Evolutionary conservation across 495 filamentous ascomycete genomes (phyloP), one percentile per base, ranked within the genome.

Genomic region (Tuber magnatum): DNA sequence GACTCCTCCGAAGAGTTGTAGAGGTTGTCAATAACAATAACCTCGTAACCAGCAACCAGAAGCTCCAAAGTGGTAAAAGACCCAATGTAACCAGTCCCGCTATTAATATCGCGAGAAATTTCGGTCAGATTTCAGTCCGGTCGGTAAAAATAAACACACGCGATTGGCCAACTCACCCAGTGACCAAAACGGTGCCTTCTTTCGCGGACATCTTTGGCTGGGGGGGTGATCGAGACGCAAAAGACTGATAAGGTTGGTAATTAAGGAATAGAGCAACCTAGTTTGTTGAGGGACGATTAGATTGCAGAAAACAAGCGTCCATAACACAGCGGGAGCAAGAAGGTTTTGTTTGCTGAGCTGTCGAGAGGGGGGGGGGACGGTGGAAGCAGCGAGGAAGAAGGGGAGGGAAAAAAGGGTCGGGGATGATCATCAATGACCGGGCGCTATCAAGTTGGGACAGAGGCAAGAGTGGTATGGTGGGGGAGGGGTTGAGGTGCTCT

Each of bases 21-120:
- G 72, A 98, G 88, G 85, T 90, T 97, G 85, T 99, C 95, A 75
- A 93, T 90, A 74, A 99, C 92, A 79, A 99, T 91, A 71, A 99
- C 96, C 82, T 97, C 91, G 88, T 97, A 97, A 84, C 90, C 94
- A 81, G 94, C 92, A 81, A 97, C 87, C 78, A 99, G 92, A 35
- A 99, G 91, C 48, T 94, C 92, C 72, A 99, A 90, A 74, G 91
- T 86, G 72, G 95, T 99, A 88, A 98, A 98, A 61, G 95, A 99
- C 80, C 95, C 95, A 84, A 99, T 99, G 87, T 99, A 99, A 86
- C 95, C 95, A 75, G 93, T 95, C 79, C 95, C 95, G 86, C 95
- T 99, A 83, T 44, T 40, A 68, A 39, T 43, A 71, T 35, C 51
- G 71, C 68, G 70, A 76, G 72, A 44, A 68, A 74, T 81, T 74